phyloP scores from a whole-genome alignment of 1,284 basidiomycete species.

The Boletus mariae region DNA sequence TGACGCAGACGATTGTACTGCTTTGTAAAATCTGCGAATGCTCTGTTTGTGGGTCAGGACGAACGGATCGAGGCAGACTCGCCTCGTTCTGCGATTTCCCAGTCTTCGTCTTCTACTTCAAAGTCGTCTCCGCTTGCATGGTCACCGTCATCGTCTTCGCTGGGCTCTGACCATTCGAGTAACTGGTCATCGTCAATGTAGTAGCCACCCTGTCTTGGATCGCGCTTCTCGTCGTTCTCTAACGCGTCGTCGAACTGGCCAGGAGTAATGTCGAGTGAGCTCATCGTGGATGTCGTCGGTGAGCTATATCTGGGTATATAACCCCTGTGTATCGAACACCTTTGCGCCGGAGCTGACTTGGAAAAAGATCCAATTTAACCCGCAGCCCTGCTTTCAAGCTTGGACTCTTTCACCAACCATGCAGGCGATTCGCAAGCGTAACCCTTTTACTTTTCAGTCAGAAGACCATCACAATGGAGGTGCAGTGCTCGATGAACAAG shows the following conservation, averaged over 20 bases:
- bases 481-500: constrained; percentile 50
- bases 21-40: constrained; percentile 83
- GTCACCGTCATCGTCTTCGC: constrained; percentile 37
- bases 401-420: constrained; percentile 13
- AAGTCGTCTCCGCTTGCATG: constrained; percentile 41
- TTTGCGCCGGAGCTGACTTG: too few relatives aligned
- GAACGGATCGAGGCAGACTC: constrained; percentile 10
- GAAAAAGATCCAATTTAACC: background rate
- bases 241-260: constrained; percentile 55
- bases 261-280: constrained; percentile 28
- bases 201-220: constrained; percentile 35
- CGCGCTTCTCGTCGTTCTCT: constrained; percentile 12
- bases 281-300: constrained; percentile 17
- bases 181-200: constrained; percentile 49
- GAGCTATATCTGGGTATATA: constrained; percentile 8
- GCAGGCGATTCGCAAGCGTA: constrained; percentile 40
- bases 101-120: constrained; percentile 84
- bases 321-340: constrained; percentile 11
- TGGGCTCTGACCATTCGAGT: constrained; percentile 38
- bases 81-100: constrained; percentile 84
- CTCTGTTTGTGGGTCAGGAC: background rate
- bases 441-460: constrained; percentile 38
- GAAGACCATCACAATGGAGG: constrained; percentile 31
- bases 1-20: constrained; percentile 91
- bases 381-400: constrained; percentile 1